Conservation (phyloP, 768 basidiomycete genomes). For the Strobilomyces dryophilus region DNA sequence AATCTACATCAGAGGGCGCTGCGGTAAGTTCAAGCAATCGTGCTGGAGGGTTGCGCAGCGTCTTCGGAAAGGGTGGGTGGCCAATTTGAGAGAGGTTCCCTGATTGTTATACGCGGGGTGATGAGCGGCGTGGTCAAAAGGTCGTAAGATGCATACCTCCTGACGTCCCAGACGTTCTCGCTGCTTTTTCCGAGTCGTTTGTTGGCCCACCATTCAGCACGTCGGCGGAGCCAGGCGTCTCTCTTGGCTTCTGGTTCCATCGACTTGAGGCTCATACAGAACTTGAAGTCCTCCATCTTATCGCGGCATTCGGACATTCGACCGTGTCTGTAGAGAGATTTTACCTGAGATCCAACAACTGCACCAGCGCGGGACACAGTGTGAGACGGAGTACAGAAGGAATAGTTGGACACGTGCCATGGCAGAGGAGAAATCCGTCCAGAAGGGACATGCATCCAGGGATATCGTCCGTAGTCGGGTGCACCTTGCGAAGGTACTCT, state of each 20-base stretch:
- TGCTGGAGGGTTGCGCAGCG: constrained; percentile 16
- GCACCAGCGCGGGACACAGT: background rate
- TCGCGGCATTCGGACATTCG: constrained; percentile 62
- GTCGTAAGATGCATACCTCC: constrained; percentile 57
- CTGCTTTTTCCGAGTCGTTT: constrained; percentile 75
- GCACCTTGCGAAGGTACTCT: constrained; percentile 54
- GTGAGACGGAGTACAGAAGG: constrained; percentile 8
- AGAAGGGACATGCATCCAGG: constrained; percentile 78
- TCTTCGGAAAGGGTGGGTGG: constrained; percentile 24
- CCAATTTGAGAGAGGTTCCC: constrained; percentile 26
- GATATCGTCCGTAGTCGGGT: constrained; percentile 75
- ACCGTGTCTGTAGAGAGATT: constrained; percentile 85
- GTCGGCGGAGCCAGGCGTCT: constrained; percentile 77
- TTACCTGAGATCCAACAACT: constrained; percentile 80
- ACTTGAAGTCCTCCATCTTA: constrained; percentile 92
- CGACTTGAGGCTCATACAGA: constrained; percentile 81
- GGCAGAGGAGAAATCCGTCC: constrained; percentile 68
- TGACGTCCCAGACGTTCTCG: constrained; percentile 91
- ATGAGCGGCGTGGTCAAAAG: background rate
- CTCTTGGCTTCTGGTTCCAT: constrained; percentile 73
- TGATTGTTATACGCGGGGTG: constrained; percentile 1
- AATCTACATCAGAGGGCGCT: background rate
- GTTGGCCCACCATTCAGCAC: constrained; percentile 94
- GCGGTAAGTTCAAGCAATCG: constrained; percentile 16
- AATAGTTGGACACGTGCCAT: constrained; percentile 40